Percentiles rank a stretch among this genome's conserved stretches.
Conservation (phyloP, 2,329 filamentous ascomycete genomes). For the Monosporascus sp. region DNA sequence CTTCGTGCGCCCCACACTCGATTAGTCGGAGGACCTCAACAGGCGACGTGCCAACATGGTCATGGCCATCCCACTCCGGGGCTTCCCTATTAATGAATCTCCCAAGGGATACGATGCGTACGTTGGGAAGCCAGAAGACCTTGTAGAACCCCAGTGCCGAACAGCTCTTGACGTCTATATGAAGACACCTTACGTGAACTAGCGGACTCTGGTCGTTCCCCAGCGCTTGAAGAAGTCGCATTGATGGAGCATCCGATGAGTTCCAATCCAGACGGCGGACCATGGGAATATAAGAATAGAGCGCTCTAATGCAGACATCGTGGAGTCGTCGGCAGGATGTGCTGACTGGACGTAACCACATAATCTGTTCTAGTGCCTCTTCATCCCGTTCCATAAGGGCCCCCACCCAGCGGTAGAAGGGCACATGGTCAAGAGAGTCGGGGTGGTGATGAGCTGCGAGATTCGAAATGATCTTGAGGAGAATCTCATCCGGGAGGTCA, state of each 20-base stretch:
- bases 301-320: no score
- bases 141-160: neutral
- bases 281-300: no score
- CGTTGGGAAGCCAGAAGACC: conserved; percentile 1
- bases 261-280: no score
- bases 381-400: no score
- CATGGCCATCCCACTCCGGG: neutral
- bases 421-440: no score
- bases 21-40: conserved; percentile 2
- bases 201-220: neutral
- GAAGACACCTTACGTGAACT: neutral
- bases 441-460: neutral
- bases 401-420: no score
- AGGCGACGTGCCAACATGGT: neutral
- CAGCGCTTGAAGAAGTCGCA: neutral
- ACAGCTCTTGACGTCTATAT: neutral
- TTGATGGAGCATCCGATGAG: no score
- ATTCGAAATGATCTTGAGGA: neutral
- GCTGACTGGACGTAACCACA: no score
- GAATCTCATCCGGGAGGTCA: neutral
- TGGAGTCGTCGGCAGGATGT: no score
- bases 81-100: neutral
- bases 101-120: neutral
- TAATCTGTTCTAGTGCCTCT: no score
- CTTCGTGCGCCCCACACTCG: neutral